These are phyloP conservation scores for Medakamo hakoo DNA, from an alignment of 139 green algal species.

Conservation along the genomic window DNA sequence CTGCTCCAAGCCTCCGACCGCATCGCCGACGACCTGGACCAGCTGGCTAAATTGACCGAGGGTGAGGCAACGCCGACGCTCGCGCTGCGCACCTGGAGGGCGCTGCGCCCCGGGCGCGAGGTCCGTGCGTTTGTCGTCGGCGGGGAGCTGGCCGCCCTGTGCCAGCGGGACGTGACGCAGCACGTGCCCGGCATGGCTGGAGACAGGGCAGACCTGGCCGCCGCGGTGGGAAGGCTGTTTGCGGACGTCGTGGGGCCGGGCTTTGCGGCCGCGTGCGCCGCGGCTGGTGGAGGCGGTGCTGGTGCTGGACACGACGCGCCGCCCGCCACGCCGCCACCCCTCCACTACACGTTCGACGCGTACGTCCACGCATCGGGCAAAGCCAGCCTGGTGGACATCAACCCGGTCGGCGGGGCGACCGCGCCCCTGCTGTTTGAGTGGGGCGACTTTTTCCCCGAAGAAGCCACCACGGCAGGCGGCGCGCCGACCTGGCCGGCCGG, in stretches of 20 bases:
- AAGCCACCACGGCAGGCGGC: no score
- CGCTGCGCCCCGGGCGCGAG: background rate
- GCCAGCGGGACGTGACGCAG: background rate
- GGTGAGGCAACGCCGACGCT: background rate
- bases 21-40: background rate
- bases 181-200: background rate
- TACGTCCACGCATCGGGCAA: background rate
- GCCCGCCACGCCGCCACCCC: no score
- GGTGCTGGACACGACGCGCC: no score
- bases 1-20: background rate
- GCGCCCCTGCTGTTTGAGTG: background rate
- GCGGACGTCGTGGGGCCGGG: no score
- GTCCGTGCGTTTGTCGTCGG: background rate
- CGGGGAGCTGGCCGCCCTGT: background rate
- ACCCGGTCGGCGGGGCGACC: background rate
- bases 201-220: no score
- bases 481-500: background rate
- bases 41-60: background rate
- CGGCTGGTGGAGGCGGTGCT: no score
- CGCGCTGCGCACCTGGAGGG: background rate
- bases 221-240: no score
- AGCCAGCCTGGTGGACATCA: background rate
- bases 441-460: no score
- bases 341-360: background rate
- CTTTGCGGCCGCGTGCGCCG: no score